Base-by-base conservation (phyloP, 2,329 filamentous ascomycete species). In the Emmonsiellopsis sp. region DNA sequence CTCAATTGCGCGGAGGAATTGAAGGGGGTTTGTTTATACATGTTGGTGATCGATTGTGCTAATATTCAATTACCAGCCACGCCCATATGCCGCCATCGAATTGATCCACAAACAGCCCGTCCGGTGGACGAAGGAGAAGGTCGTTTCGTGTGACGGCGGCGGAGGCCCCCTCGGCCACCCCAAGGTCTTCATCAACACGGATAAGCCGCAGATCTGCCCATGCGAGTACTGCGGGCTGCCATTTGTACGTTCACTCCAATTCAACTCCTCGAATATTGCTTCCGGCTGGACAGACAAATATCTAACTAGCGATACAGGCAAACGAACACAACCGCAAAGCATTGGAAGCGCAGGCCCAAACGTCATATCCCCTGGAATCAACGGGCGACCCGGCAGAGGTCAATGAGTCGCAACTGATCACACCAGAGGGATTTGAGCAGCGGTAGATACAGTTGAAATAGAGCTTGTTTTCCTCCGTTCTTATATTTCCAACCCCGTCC, bases 101-200 rank as follows among this genome's bases (percentile, higher is more conserved):
- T 82, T 98, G 70, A 91, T 97, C 66, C 93, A 98, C 79, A 85
- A 91, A 77, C 87, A 96, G 73, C 92, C 91, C 16, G 93, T 98
- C 37, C 81, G 83, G 70, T 98, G 93, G 92, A 88, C 85, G 55
- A 85, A 95, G 68, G 81, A 88, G 59, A 82, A 84, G 57, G 73
- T 87, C 48, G 92, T 94, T 50, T 84, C 84, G 44, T 98, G 93
- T 69, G 91, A 97, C 65, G 93, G 93, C 55, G 93, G 92, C 55
- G 91, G 91, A 61, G 93, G 92, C 45, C 86, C 91, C 34, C 76
- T 88, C 53, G 93, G 93, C 43, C 93, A 98, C 72, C 93, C 93
- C 49, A 82, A 83, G 66, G 86, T 98, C 74, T 98, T 90, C 71
- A 98, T 98, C 81, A 98, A 98, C 75, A 85, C 87, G 61, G 93